Evolutionary conservation across 176 grass and related monocot species (phyloP).

Genomic region (Zoysia pacifica): DNA sequence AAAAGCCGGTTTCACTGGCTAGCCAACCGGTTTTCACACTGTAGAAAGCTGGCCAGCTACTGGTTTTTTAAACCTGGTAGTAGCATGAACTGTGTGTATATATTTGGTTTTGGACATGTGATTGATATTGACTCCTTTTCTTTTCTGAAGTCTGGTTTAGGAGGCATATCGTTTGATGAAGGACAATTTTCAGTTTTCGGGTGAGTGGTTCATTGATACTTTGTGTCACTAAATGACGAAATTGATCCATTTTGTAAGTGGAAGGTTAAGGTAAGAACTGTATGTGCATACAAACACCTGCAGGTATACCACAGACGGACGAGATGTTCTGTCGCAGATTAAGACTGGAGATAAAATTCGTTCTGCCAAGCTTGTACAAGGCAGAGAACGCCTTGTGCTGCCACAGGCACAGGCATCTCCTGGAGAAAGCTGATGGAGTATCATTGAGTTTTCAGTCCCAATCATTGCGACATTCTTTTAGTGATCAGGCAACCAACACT

Average conservation of each 20-base stretch:
- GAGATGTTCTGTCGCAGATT: constrained; percentile 81
- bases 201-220: constrained; percentile 42
- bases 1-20: too few relatives aligned
- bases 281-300: constrained; percentile 22
- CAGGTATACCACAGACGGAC: constrained; percentile 79
- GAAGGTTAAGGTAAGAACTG: background rate
- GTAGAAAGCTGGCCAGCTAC: too few relatives aligned
- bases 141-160: constrained; percentile 73
- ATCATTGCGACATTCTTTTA: constrained; percentile 43
- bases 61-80: background rate
- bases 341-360: constrained; percentile 85
- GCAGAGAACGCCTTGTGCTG: constrained; percentile 75
- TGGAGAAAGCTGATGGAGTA: constrained; percentile 58
- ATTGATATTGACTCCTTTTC: background rate
- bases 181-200: constrained; percentile 97
- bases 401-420: constrained; percentile 29
- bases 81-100: constrained; percentile 9
- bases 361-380: constrained; percentile 81
- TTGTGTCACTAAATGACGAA: constrained; percentile 7
- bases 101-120: constrained; percentile 2
- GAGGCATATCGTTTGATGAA: constrained; percentile 97
- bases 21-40: too few relatives aligned
- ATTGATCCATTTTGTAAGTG: background rate
- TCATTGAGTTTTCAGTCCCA: background rate
- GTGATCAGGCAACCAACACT: constrained; percentile 35